Percentiles rank a stretch among this genome's conserved stretches.
phyloP scores from a whole-genome alignment of 805 yeast species.

The Hemisphaericaspora nanyangensis region DNA sequence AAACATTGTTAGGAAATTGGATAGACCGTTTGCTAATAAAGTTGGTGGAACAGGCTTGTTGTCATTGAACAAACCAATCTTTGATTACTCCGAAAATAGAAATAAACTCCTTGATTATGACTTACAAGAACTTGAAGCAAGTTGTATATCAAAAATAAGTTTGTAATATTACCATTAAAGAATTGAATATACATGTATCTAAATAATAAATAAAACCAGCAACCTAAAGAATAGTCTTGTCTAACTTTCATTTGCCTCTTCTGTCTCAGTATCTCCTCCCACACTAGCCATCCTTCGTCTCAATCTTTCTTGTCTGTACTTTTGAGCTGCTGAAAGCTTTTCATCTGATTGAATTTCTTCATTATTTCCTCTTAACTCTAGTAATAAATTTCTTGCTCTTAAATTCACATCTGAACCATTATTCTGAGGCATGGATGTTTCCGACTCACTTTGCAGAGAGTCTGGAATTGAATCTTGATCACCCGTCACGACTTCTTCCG shows the following conservation, averaged over 20 bases:
- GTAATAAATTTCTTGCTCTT: conserved; percentile 61
- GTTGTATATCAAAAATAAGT: not conserved
- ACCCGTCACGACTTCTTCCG: not conserved
- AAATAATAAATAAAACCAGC: not conserved
- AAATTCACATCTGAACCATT: conserved; percentile 41
- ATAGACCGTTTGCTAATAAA: conserved; percentile 32
- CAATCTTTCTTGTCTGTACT: conserved; percentile 38
- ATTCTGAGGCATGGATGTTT: conserved; percentile 9
- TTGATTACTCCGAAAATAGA: conserved; percentile 22
- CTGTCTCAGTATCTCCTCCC: not conserved
- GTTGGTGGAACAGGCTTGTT: conserved; percentile 40
- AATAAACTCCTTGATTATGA: conserved; percentile 32
- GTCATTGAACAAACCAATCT: conserved; percentile 31
- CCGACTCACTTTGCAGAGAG: not conserved
- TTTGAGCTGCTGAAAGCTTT: conserved; percentile 38
- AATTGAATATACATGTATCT: not conserved
- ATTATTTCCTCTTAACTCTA: conserved; percentile 48
- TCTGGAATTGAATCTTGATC: conserved; percentile 6
- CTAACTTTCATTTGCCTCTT: not conserved
- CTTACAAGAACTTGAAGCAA: conserved; percentile 22
- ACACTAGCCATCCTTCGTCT: conserved; percentile 16
- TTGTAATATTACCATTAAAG: conserved; percentile 4
- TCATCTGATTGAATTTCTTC: conserved; percentile 13
- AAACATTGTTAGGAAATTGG: conserved; percentile 17
- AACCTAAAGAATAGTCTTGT: not conserved